Conservation (phyloP, 495 filamentous ascomycete genomes). For the Aspergillus ostianus region DNA sequence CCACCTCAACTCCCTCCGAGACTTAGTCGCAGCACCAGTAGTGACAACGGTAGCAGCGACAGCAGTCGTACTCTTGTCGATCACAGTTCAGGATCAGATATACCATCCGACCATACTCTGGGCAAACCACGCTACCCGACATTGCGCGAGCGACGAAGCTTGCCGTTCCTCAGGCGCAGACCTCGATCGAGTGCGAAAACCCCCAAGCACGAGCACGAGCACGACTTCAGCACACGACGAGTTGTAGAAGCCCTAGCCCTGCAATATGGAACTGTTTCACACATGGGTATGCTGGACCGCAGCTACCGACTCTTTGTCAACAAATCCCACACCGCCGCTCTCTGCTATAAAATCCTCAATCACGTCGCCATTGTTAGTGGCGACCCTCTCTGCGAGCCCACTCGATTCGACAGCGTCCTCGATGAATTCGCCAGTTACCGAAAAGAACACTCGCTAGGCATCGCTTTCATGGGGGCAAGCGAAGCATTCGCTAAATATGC, state of each 20-base stretch:
- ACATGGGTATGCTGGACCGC: conserved; percentile 46
- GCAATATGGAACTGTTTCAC: conserved; percentile 37
- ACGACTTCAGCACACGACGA: not conserved
- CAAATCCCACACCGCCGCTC: conserved; percentile 28
- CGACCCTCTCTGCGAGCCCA: conserved; percentile 36
- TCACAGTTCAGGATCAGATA: not conserved
- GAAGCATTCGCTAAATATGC: conserved; percentile 17
- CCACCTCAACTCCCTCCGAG: not conserved
- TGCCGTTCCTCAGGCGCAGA: not conserved
- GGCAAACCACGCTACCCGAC: not conserved
- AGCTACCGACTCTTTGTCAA: conserved; percentile 45
- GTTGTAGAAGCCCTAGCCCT: conserved; percentile 24
- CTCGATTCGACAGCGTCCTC: conserved; percentile 24
- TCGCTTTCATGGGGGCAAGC: conserved; percentile 42
- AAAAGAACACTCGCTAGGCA: conserved; percentile 22
- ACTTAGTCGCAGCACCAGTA: not conserved
- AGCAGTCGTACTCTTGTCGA: conserved; percentile 5
- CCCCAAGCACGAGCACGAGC: not conserved
- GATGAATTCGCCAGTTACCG: conserved; percentile 40
- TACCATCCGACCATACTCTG: not conserved
- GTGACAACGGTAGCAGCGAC: conserved; percentile 1
- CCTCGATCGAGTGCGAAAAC: not conserved
- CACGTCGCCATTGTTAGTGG: conserved; percentile 38
- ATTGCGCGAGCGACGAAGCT: not conserved
- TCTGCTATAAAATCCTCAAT: conserved; percentile 42